Base-by-base conservation (phyloP, 352 stramenopile genomes). In the Phytophthora crassamura region DNA sequence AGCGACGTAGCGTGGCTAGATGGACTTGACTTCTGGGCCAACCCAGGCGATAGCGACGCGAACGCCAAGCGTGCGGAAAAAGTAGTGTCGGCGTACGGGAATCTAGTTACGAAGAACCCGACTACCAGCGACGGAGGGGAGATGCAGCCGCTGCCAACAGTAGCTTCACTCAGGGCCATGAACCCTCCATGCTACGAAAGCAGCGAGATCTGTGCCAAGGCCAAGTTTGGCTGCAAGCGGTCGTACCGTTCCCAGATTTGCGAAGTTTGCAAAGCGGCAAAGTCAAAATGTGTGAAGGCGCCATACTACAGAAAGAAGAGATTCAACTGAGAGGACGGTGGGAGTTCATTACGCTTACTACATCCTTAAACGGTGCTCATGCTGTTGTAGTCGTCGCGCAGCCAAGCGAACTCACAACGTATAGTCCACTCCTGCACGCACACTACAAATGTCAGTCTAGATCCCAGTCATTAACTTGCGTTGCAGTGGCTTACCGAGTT, bases 121-220 rank as follows among this genome's bases (percentile, higher is more conserved):
- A 64, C 38, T 48, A 80, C 70, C 0, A 56, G 34, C 8, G 76
- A 88, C 34, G 74, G 68, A 20, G 77, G 75, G 25, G 18, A 77
- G 36, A 87, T 89, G 78, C 39, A 79, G 53, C 18, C 69, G 8
- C 38, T 92, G 16, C 84, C 84, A 1, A 76, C 74, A 1, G 57
- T 77, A n/a, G 58, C 56, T 4, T 51, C 48, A 1, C 65, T 91
- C n/a, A 74, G 58, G 1, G 57, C 51, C 10, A 38, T 30, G 5
- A 92, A 92, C 52, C 81, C 84, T 12, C 69, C 72, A 20, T 92
- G 84, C 59, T 90, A 86, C 58, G 52, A 75, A 46, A 92, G 90
- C 72, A 89, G 67, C 48, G 39, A 69, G 12, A 22, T 64, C 16
- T 92, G 84, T 46, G 77, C 78, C 1, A 56, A 69, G 1, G 61